Conservation (phyloP, 2,329 filamentous ascomycete genomes). For the Arthrobotrys pseudoclavata region DNA sequence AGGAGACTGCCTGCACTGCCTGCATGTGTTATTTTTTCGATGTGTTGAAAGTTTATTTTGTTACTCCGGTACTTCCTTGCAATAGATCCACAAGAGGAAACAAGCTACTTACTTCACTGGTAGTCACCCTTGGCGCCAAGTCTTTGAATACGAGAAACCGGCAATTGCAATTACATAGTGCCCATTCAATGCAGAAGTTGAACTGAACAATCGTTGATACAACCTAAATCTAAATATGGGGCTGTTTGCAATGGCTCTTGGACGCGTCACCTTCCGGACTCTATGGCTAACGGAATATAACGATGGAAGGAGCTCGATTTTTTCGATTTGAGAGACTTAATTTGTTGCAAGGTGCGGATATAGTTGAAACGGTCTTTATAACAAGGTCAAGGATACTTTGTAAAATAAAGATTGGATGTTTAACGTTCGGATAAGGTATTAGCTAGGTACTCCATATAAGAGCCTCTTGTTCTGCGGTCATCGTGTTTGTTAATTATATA, state of each 20-base stretch:
- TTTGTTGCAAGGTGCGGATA: not conserved
- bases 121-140: conserved; percentile 20
- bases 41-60: no score
- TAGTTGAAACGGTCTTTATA: conserved; percentile 1
- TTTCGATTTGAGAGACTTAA: not conserved
- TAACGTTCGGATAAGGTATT: no score
- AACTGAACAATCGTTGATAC: conserved; percentile 15
- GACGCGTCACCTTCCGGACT: conserved; percentile 19
- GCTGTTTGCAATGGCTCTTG: not conserved
- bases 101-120: not conserved
- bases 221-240: conserved; percentile 11
- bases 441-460: not conserved
- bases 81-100: conserved; percentile 15
- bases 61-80: no score
- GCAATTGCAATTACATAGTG: not conserved
- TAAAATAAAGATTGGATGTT: no score
- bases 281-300: conserved; percentile 16
- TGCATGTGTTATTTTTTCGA: no score
- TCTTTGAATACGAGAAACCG: conserved; percentile 10
- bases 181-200: conserved; percentile 1
- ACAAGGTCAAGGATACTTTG: not conserved
- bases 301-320: not conserved
- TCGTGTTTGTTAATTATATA: not conserved
- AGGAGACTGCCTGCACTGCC: no score
- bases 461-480: not conserved